Evolutionary conservation across 1,284 basidiomycete genomes (phyloP), one percentile per base, ranked within the genome.

Genomic region (Apiotrichum domesticum): DNA sequence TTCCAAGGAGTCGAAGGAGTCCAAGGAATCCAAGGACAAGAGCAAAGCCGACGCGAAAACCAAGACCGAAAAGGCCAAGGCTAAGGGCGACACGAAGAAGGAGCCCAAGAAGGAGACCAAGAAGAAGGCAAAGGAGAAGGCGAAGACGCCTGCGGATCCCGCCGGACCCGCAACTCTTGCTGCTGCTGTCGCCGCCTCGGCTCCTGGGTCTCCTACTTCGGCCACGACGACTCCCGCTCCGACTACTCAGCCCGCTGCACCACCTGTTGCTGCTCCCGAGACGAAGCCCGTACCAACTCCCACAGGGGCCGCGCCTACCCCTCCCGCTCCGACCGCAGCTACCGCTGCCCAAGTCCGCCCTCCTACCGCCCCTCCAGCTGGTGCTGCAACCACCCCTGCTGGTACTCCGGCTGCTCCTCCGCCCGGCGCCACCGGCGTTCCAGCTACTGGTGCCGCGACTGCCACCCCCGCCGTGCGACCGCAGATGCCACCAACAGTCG

Each of bases 1-100:
- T 32, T 21, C 44, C 44, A 47, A 47, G 53, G 57, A 62, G 52
- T 47, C 35, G 15, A 55, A 55, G 44, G 56, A 55, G 55, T 54
- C 54, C 46, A 57, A 55, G 35, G 41, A 10, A 21, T n/a, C 56
- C 8, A 45, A 47, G 6, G 51, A 43, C 37, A 39, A 39, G 37
- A 13, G 8, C 37, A 39, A 39, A 13, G 37, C 37, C 37, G 37
- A 39, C 8, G 37, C 37, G 37, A 13, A 21, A 21, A 21, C 21
- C 21, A 21, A 21, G 21, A 21, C 21, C 21, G 21, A 21, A 21
- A 21, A 21, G 21, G 21, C 21, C 21, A 21, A 21, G 21, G 21
- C 21, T 21, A 21, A 21, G 21, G 21, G 21, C 21, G 21, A 21
- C 21, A 21, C 21, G 21, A 21, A 21, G 21, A 21, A 21, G 21